Percentiles rank a stretch among this genome's conserved stretches.
phyloP scores from a whole-genome alignment of 768 basidiomycete species.

The Lactarius hengduanensis region DNA sequence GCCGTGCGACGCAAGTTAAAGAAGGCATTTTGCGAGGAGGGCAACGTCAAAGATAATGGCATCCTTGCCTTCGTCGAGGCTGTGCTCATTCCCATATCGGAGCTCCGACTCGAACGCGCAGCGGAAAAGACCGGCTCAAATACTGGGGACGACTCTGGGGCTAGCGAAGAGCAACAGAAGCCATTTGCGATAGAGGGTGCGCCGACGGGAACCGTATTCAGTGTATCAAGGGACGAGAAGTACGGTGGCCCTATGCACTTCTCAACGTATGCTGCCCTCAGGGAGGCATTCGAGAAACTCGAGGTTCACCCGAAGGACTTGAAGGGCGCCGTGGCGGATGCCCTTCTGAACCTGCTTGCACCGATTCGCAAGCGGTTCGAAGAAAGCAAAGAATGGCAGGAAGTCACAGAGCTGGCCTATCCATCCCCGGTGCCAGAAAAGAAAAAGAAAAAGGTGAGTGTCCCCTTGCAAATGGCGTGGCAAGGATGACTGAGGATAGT shows the following conservation, averaged over 20 bases:
- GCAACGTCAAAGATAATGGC: conserved; percentile 85
- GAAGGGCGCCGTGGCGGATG: conserved; percentile 73
- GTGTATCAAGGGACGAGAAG: conserved; percentile 73
- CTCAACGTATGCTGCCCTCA: conserved; percentile 57
- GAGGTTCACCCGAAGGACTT: conserved; percentile 88
- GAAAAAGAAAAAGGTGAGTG: conserved; percentile 60
- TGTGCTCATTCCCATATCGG: conserved; percentile 85
- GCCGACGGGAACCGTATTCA: conserved; percentile 80
- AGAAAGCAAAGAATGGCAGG: conserved; percentile 77
- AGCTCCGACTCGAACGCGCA: conserved; percentile 62
- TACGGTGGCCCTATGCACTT: conserved; percentile 82
- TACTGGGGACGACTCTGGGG: conserved; percentile 45
- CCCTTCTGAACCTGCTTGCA: conserved; percentile 69
- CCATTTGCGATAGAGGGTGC: conserved; percentile 69
- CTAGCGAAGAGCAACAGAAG: conserved; percentile 44
- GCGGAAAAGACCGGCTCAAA: conserved; percentile 46
- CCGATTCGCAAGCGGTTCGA: conserved; percentile 81
- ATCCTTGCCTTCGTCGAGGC: conserved; percentile 80
- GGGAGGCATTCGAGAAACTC: conserved; percentile 72
- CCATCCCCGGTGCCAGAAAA: conserved; percentile 66
- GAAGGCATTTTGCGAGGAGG: conserved; percentile 91
- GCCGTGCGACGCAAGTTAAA: conserved; percentile 87
- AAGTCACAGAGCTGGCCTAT: conserved; percentile 76
- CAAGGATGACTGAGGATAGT: conserved; percentile 11
- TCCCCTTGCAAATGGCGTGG: background rate